Conservation (phyloP, 129 eudicot species). For the Kitagawia praeruptora region DNA sequence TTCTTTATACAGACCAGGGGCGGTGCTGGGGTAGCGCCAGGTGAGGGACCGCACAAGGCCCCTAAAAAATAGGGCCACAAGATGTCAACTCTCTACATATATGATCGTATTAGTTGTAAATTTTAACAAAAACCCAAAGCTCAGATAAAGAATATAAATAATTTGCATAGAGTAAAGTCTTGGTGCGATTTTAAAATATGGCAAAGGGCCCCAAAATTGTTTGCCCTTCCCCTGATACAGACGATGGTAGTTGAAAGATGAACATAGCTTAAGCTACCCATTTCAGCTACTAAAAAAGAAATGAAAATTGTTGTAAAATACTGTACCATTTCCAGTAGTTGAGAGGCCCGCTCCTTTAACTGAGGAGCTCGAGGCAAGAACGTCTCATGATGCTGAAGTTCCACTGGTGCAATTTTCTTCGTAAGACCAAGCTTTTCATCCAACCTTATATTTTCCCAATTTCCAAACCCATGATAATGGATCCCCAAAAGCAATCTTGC, state of each 20-base stretch:
- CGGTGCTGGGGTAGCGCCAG: too few relatives aligned
- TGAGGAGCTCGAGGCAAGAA: conserved; percentile 98
- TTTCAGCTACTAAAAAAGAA: neutral
- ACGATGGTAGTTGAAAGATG: neutral
- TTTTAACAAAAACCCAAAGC: too few relatives aligned
- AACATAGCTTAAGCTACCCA: neutral
- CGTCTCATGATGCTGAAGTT: conserved; percentile 97
- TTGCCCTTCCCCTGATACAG: neutral
- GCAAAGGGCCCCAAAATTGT: too few relatives aligned
- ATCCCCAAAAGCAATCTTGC: conserved; percentile 89
- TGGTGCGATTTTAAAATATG: too few relatives aligned
- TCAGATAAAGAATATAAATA: too few relatives aligned
- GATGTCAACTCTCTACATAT: too few relatives aligned
- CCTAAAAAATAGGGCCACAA: too few relatives aligned
- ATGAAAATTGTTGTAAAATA: neutral
- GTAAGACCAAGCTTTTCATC: conserved; percentile 82
- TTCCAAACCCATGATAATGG: conserved; percentile 93
- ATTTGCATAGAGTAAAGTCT: too few relatives aligned
- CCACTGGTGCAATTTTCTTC: conserved; percentile 97
- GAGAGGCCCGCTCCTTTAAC: conserved; percentile 88
- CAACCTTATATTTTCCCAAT: conserved; percentile 90
- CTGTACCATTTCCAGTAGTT: conserved; percentile 86
- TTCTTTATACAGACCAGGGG: too few relatives aligned
- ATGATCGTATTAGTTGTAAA: too few relatives aligned
- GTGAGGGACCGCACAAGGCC: too few relatives aligned